Percentiles rank a stretch among this genome's conserved stretches.
These are phyloP conservation scores for Schizosaccharomyces pombe DNA, from an alignment of 805 yeast genomes.

Conservation along the genomic window ASM294v3 CU329670.1:470501-471000, in stretches of 20 bases:
- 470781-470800: not conserved
- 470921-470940: not conserved
- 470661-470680: not conserved
- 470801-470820: not conserved
- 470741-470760: not conserved
- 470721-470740: not conserved
- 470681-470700: not conserved
- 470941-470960: not conserved
- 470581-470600: not conserved
- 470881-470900: not conserved
- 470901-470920: not conserved
- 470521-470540: too few species aligned
- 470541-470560: too few species aligned
- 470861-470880: not conserved
- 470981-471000: not conserved
- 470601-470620: not conserved
- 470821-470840: not conserved
- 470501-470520: too few species aligned
- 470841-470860: not conserved
- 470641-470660: slow-evolving; percentile 1
- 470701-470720: not conserved
- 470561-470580: too few species aligned
- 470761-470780: not conserved
- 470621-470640: not conserved
- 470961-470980: not conserved